These are phyloP conservation scores for Lizonia empirigonia DNA, from an alignment of 2,329 filamentous ascomycete species.

Conservation along the genomic window DNA sequence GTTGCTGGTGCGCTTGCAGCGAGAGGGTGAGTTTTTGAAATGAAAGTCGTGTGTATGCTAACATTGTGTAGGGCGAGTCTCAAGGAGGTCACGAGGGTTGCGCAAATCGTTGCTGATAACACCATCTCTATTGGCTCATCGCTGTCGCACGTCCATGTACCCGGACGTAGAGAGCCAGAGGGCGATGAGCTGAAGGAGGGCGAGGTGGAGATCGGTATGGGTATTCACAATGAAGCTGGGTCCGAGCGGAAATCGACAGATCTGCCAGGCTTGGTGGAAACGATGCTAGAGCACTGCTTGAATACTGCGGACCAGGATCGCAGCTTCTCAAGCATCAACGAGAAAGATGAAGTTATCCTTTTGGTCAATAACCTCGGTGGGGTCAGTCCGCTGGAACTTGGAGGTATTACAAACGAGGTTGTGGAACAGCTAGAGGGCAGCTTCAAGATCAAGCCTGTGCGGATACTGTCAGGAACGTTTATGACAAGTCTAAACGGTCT, in stretches of 20 bases:
- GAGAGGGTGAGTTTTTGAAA: constrained; percentile 57
- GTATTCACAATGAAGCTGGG: constrained; percentile 72
- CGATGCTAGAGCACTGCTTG: constrained; percentile 69
- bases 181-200: constrained; percentile 64
- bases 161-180: constrained; percentile 68
- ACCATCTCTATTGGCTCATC: constrained; percentile 85
- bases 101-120: constrained; percentile 73
- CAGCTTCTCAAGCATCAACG: constrained; percentile 68
- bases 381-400: constrained; percentile 73
- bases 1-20: constrained; percentile 83
- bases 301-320: constrained; percentile 69
- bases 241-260: constrained; percentile 51
- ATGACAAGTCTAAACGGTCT: constrained; percentile 75
- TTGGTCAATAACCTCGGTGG: constrained; percentile 78
- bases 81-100: constrained; percentile 73
- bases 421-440: constrained; percentile 63
- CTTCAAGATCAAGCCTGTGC: constrained; percentile 65
- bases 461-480: constrained; percentile 69
- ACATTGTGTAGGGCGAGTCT: constrained; percentile 54
- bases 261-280: constrained; percentile 55
- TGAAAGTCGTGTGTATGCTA: constrained; percentile 4
- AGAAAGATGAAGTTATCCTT: constrained; percentile 67
- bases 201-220: constrained; percentile 73
- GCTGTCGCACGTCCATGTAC: constrained; percentile 90
- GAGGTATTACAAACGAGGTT: constrained; percentile 73